Percentiles rank a stretch among this genome's conserved stretches.
phyloP scores from a whole-genome alignment of 2,329 filamentous ascomycete genomes.

The Drechmeria coniospora region DNA sequence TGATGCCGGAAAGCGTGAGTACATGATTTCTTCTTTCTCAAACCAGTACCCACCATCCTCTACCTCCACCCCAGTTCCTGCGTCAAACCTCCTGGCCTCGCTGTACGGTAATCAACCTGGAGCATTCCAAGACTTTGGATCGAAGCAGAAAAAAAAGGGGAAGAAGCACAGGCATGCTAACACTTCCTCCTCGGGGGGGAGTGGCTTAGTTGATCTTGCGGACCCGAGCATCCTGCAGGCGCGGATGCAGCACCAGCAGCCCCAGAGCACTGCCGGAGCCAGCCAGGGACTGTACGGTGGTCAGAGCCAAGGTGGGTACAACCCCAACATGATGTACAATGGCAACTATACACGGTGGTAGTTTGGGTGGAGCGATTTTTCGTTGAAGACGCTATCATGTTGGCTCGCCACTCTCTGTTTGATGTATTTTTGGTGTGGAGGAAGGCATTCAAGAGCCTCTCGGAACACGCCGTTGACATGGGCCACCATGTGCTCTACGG shows the following conservation, averaged over 20 bases:
- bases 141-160: slow-evolving; percentile 99
- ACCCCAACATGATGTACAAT: slow-evolving; percentile 70
- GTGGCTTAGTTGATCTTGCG: slow-evolving; percentile 99
- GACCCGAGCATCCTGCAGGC: slow-evolving; percentile 99
- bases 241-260: slow-evolving; percentile 81
- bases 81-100: slow-evolving; percentile 79
- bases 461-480: slow-evolving; percentile 7
- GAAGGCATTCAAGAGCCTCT: slow-evolving; percentile 10
- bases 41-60: slow-evolving; percentile 72
- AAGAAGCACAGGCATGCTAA: slow-evolving; percentile 99
- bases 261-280: slow-evolving; percentile 66
- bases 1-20: slow-evolving; percentile 96
- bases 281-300: slow-evolving; percentile 83
- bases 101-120: slow-evolving; percentile 79
- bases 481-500: slow-evolving; percentile 11
- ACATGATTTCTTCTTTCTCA: slow-evolving; percentile 83
- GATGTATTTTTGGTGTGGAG: slow-evolving; percentile 4
- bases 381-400: slow-evolving; percentile 9
- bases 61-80: slow-evolving; percentile 72
- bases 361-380: slow-evolving; percentile 8
- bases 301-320: slow-evolving; percentile 91
- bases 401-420: slow-evolving; percentile 6
- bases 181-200: slow-evolving; percentile 99
- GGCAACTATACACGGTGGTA: slow-evolving; percentile 57
- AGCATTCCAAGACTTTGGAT: slow-evolving; percentile 78